These are phyloP conservation scores for Solanum chmielewskii DNA, from an alignment of 257 asterid genomes.

Conservation along the genomic window DNA sequence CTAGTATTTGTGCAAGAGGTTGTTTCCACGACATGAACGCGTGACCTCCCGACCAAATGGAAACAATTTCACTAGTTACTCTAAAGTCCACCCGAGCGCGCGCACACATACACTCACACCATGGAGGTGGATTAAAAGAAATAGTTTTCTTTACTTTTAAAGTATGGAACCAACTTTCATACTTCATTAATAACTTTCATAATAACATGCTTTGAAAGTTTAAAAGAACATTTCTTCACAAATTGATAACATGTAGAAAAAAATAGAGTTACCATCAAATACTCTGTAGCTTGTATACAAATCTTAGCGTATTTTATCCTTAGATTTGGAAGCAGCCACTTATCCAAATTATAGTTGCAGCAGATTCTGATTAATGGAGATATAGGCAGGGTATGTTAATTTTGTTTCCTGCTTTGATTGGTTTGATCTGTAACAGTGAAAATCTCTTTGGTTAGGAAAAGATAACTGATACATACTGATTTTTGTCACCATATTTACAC, in stretches of 20 bases:
- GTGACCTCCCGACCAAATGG: neutral
- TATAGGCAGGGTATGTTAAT: neutral
- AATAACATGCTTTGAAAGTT: too few relatives aligned
- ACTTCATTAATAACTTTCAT: too few relatives aligned
- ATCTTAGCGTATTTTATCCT: neutral
- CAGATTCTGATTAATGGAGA: too few relatives aligned
- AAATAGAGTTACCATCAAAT: neutral
- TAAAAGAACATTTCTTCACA: too few relatives aligned
- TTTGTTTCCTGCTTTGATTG: neutral
- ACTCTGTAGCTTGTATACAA: neutral
- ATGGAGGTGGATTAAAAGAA: too few relatives aligned
- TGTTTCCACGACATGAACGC: neutral
- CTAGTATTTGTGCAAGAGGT: neutral
- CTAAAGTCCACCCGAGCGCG: neutral
- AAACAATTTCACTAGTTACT: neutral
- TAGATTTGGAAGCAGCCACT: neutral
- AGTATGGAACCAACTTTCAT: too few relatives aligned
- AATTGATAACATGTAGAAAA: too few relatives aligned
- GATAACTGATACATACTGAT: neutral
- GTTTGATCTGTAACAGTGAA: neutral
- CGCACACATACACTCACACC: neutral
- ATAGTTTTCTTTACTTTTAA: too few relatives aligned
- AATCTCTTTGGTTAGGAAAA: neutral
- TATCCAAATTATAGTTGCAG: too few relatives aligned
- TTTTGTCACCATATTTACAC: neutral